phyloP scores from a whole-genome alignment of 371 early-diverging fungal species.

The Rhizomucor pusillus region DNA sequence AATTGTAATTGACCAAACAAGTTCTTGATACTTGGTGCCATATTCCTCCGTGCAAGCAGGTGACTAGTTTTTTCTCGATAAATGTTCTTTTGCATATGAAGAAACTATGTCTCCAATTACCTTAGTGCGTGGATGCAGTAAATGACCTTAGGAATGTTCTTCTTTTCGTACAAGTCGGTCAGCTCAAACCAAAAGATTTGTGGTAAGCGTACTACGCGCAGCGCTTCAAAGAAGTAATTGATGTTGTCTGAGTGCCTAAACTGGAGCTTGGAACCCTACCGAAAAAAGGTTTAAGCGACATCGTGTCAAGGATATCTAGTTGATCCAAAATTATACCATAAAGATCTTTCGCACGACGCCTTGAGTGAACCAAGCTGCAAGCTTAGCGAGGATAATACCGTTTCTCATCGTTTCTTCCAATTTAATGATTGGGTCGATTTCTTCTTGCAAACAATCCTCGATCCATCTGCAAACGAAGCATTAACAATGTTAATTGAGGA shows the following conservation, averaged over 20 bases:
- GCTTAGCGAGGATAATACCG: slow-evolving; percentile 91
- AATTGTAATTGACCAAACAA: slow-evolving; percentile 91
- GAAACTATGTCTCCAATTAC: slow-evolving; percentile 29
- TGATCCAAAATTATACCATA: slow-evolving; percentile 43
- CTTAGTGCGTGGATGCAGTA: slow-evolving; percentile 99
- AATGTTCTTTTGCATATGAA: not conserved
- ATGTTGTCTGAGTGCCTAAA: slow-evolving; percentile 99
- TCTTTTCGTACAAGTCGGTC: slow-evolving; percentile 98
- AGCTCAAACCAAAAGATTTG: slow-evolving; percentile 96
- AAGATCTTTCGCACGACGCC: slow-evolving; percentile 86
- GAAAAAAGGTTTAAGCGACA: not conserved
- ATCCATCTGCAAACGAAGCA: slow-evolving; percentile 79
- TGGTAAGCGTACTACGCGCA: slow-evolving; percentile 83
- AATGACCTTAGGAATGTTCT: slow-evolving; percentile 99
- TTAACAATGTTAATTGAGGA: not conserved
- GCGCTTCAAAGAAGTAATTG: slow-evolving; percentile 88
- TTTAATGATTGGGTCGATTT: slow-evolving; percentile 74
- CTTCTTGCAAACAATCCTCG: slow-evolving; percentile 84
- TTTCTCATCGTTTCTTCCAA: slow-evolving; percentile 93
- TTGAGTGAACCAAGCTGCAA: slow-evolving; percentile 88
- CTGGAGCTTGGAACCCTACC: slow-evolving; percentile 79
- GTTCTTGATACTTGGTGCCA: slow-evolving; percentile 91
- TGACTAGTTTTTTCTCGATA: slow-evolving; percentile 55
- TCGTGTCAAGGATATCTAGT: not conserved
- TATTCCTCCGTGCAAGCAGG: slow-evolving; percentile 77